Conservation (phyloP, 495 filamentous ascomycete species). For the Neurospora terricola region DNA sequence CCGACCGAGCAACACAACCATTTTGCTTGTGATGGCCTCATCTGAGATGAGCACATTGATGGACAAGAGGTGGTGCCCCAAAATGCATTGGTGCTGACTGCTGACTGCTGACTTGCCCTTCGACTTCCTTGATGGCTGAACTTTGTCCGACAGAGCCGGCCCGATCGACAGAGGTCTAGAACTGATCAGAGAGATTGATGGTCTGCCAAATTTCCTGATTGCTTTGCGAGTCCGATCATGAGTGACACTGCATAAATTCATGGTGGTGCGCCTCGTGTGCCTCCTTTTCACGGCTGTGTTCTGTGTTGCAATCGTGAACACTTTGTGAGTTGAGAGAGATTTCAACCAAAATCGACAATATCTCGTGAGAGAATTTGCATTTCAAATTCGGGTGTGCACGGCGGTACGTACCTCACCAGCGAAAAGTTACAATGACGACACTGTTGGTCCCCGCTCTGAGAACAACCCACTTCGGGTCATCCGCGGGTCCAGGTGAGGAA, state of each 20-base stretch:
- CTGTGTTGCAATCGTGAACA: background rate
- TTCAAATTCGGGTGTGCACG: background rate
- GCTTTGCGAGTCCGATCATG: background rate
- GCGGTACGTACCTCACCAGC: background rate
- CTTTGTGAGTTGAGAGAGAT: background rate
- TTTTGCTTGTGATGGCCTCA: background rate
- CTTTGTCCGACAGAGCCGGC: background rate
- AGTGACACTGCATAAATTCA: background rate
- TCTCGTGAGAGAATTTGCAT: background rate
- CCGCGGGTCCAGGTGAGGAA: background rate
- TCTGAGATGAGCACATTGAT: background rate
- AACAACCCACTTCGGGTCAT: background rate
- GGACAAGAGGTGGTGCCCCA: background rate
- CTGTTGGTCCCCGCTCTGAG: background rate
- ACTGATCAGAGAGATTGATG: background rate
- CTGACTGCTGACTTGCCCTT: background rate
- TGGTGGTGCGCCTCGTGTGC: background rate
- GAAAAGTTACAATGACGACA: background rate
- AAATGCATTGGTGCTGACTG: background rate
- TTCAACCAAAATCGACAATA: background rate
- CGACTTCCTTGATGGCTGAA: background rate
- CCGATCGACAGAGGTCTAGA: background rate
- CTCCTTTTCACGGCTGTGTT: background rate
- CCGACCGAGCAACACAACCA: background rate
- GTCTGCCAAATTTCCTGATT: background rate